Evolutionary conservation across 2,329 filamentous ascomycete species (phyloP).

Genomic region (Neodidymelliopsis sp.): DNA sequence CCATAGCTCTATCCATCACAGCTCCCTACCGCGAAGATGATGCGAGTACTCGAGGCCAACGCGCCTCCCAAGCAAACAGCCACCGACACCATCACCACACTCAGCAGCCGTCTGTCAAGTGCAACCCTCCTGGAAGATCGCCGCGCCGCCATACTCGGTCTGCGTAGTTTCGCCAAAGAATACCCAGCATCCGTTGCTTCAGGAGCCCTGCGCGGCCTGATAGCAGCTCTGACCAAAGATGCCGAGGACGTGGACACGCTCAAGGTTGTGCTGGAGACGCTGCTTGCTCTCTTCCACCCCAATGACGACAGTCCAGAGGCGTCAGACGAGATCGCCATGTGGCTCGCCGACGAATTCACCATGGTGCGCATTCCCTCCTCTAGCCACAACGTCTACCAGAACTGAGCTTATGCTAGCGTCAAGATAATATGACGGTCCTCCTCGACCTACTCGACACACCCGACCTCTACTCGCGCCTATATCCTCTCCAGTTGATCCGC

Average conservation of each 20-base stretch:
- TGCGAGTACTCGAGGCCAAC: constrained; percentile 68
- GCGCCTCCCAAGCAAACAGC: constrained; percentile 96
- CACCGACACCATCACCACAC: constrained; percentile 88
- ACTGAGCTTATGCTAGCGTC: constrained; percentile 70
- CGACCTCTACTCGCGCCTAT: constrained; percentile 91
- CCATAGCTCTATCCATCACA: not conserved
- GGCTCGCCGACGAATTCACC: constrained; percentile 97
- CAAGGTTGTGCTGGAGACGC: constrained; percentile 91
- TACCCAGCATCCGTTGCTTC: constrained; percentile 96
- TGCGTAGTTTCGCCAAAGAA: constrained; percentile 95
- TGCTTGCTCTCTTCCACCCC: constrained; percentile 88
- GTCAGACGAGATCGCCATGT: constrained; percentile 93
- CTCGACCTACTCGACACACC: constrained; percentile 85
- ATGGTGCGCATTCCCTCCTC: constrained; percentile 64
- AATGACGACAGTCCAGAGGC: constrained; percentile 77
- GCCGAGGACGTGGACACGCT: constrained; percentile 95
- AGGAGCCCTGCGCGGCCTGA: constrained; percentile 86
- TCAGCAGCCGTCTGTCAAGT: constrained; percentile 86
- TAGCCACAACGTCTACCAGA: constrained; percentile 27
- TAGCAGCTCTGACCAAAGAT: constrained; percentile 84
- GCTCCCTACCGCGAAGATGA: constrained; percentile 44
- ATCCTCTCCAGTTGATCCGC: constrained; percentile 86
- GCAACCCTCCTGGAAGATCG: constrained; percentile 94
- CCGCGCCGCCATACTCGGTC: constrained; percentile 87
- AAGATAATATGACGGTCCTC: constrained; percentile 93